These are phyloP conservation scores for Cornus suecica DNA, from an alignment of 148 eudicot genomes.

Conservation along the genomic window DNA sequence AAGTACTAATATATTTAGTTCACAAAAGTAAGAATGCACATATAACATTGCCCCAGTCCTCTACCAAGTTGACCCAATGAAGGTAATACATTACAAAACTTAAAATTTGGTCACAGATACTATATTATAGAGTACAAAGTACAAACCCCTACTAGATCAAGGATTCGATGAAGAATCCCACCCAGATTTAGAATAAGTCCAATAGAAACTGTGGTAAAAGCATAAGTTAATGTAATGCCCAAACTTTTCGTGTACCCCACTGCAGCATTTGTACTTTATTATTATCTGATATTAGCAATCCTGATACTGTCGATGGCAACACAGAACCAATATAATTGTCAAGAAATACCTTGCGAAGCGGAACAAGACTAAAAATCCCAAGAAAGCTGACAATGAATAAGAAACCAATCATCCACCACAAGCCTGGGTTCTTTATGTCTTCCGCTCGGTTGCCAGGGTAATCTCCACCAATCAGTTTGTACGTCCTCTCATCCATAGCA, in stretches of 20 bases:
- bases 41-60: too few relatives aligned
- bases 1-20: too few relatives aligned
- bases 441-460: constrained; percentile 91
- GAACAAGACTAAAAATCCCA: constrained; percentile 90
- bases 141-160: not conserved
- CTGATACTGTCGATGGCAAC: not conserved
- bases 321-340: not conserved
- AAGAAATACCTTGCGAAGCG: constrained; percentile 77
- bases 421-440: constrained; percentile 78
- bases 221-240: not conserved
- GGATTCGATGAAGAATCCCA: not conserved
- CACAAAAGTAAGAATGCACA: too few relatives aligned
- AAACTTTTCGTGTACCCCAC: not conserved
- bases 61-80: too few relatives aligned
- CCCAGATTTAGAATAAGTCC: not conserved
- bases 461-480: constrained; percentile 75
- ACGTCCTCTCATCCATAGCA: constrained; percentile 91
- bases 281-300: not conserved
- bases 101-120: too few relatives aligned
- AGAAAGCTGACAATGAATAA: constrained; percentile 87
- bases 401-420: constrained; percentile 95
- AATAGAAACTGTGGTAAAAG: not conserved
- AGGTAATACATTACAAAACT: too few relatives aligned
- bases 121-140: not conserved
- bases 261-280: not conserved